phyloP scores from a whole-genome alignment of 1,284 basidiomycete genomes.

The Naganishia cerealis region DNA sequence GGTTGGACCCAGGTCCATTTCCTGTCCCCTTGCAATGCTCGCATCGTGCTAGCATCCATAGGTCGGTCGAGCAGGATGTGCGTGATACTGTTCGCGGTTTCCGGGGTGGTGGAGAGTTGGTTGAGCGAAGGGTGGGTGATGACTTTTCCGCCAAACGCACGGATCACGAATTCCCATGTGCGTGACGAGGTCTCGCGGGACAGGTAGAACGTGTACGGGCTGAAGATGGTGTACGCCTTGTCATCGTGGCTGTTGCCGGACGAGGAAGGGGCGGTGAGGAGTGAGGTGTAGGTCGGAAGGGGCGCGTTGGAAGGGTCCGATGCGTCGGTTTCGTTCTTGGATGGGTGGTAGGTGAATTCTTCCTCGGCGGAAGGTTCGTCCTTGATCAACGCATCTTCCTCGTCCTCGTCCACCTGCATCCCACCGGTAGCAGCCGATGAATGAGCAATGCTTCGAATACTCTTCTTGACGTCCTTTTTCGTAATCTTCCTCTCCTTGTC shows the following conservation, averaged over 20 bases:
- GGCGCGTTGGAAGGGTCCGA: conserved; percentile 57
- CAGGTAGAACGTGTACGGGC: conserved; percentile 87
- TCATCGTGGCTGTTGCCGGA: conserved; percentile 57
- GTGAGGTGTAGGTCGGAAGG: conserved; percentile 75
- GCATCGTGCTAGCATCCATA: conserved; percentile 58
- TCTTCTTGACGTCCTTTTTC: conserved; percentile 56
- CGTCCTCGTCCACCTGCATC: conserved; percentile 47
- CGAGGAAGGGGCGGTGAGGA: conserved; percentile 57
- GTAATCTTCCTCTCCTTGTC: conserved; percentile 55
- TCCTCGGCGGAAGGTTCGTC: conserved; percentile 48
- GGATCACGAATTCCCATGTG: conserved; percentile 92
- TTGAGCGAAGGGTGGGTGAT: conserved; percentile 78
- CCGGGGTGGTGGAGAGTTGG: conserved; percentile 70
- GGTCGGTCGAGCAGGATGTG: conserved; percentile 96
- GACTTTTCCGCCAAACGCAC: conserved; percentile 85
- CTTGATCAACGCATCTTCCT: conserved; percentile 48
- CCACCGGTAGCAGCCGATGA: conserved; percentile 37
- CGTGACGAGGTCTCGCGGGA: conserved; percentile 90
- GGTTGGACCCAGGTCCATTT: conserved; percentile 90
- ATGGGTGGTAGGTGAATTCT: conserved; percentile 59
- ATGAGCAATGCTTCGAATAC: conserved; percentile 57
- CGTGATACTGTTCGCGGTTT: conserved; percentile 65
- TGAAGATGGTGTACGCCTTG: conserved; percentile 63
- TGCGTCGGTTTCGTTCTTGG: conserved; percentile 60
- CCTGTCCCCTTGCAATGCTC: conserved; percentile 64